phyloP scores from a whole-genome alignment of 768 basidiomycete species.

The Tulasnella calospora region DNA sequence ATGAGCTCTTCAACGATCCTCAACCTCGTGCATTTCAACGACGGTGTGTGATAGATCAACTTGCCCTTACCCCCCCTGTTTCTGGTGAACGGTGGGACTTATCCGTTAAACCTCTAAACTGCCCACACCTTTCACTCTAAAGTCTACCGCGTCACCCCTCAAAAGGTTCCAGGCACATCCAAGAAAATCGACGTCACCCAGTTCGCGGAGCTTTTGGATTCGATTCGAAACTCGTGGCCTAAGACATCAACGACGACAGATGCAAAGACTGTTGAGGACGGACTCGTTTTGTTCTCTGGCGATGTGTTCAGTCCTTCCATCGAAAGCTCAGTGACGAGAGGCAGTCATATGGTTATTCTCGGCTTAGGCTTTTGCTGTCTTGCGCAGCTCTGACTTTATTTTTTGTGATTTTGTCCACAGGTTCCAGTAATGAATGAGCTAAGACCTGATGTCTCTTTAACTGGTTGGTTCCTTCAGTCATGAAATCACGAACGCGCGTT shows the following conservation, averaged over 20 bases:
- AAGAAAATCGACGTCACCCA: slow-evolving; percentile 83
- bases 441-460: slow-evolving; percentile 70
- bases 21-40: slow-evolving; percentile 40
- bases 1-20: slow-evolving; percentile 25
- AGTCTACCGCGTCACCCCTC: slow-evolving; percentile 73
- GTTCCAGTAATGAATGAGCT: slow-evolving; percentile 82
- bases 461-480: slow-evolving; percentile 47
- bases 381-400: not conserved
- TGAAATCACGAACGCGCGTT: not conserved
- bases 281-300: slow-evolving; percentile 79
- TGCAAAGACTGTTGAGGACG: slow-evolving; percentile 54
- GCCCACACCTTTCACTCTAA: slow-evolving; percentile 18
- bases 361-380: not conserved
- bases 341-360: slow-evolving; percentile 75
- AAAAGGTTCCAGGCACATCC: slow-evolving; percentile 53
- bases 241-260: slow-evolving; percentile 33
- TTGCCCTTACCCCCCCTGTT: not conserved
- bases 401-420: slow-evolving; percentile 37
- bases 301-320: slow-evolving; percentile 84
- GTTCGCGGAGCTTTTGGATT: slow-evolving; percentile 67
- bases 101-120: not conserved
- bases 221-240: slow-evolving; percentile 56
- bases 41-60: slow-evolving; percentile 28
- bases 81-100: not conserved
- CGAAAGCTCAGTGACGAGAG: slow-evolving; percentile 82